Evolutionary conservation across 2,329 filamentous ascomycete species (phyloP).

Genomic region (Achaetomium macrosporum): DNA sequence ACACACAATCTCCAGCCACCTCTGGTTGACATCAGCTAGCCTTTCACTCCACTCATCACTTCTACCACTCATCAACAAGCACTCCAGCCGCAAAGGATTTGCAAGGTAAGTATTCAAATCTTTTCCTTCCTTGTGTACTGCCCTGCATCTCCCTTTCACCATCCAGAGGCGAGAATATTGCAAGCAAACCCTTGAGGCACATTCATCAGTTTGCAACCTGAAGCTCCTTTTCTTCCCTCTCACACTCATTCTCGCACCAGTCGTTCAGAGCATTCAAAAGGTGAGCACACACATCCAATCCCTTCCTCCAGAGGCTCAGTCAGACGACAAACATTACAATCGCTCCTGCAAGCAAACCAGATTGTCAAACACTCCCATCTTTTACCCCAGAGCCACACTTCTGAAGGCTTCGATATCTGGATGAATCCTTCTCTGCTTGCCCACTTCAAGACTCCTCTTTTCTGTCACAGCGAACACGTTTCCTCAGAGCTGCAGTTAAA

Average conservation of each 20-base stretch:
- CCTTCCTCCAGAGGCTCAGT: background rate
- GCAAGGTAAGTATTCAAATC: background rate
- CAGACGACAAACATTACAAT: background rate
- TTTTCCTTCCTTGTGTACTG: background rate
- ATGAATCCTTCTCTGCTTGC: background rate
- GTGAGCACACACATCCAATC: background rate
- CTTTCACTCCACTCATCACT: background rate
- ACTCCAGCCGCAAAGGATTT: background rate
- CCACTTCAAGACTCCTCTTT: background rate
- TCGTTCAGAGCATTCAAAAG: background rate
- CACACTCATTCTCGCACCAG: background rate
- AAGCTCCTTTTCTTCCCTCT: background rate
- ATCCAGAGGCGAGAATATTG: background rate
- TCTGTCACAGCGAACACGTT: no score
- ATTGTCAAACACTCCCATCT: background rate
- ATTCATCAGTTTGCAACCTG: background rate
- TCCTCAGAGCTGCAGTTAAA: background rate
- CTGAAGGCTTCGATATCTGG: background rate
- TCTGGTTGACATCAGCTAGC: background rate
- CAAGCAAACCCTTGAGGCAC: background rate
- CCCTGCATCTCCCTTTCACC: no score
- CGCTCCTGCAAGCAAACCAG: background rate
- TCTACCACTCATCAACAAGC: background rate
- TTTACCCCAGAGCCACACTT: background rate
- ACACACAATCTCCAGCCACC: background rate